phyloP scores from a whole-genome alignment of 768 basidiomycete species.

The Pisolithus albus region DNA sequence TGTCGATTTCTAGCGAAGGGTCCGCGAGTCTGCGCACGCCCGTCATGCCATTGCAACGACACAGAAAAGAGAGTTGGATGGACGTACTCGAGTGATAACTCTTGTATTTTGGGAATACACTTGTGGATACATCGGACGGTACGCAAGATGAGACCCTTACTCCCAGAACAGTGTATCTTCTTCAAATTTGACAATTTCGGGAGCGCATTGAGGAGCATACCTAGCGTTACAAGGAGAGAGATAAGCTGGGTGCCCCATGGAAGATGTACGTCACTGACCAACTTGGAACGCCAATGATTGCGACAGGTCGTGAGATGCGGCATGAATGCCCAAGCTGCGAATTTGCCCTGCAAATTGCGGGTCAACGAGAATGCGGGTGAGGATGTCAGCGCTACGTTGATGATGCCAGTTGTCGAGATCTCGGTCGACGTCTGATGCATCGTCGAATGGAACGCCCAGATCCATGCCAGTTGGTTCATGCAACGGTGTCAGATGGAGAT shows the following conservation, averaged over 20 bases:
- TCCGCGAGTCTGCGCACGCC: constrained; percentile 26
- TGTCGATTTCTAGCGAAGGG: constrained; percentile 37
- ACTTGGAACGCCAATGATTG: constrained; percentile 58
- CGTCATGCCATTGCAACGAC: neutral
- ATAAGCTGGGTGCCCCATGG: neutral
- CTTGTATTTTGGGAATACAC: constrained; percentile 45
- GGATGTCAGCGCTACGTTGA: constrained; percentile 63
- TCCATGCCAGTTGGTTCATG: constrained; percentile 19
- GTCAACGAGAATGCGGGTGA: constrained; percentile 60
- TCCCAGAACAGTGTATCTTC: constrained; percentile 55
- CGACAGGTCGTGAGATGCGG: constrained; percentile 40
- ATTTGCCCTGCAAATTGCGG: constrained; percentile 51
- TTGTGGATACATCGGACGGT: constrained; percentile 49
- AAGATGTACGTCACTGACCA: constrained; percentile 30
- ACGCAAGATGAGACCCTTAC: constrained; percentile 44
- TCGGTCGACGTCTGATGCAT: constrained; percentile 10
- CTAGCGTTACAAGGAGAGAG: constrained; percentile 23
- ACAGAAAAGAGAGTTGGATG: neutral
- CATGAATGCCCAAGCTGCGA: constrained; percentile 52
- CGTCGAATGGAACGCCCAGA: constrained; percentile 4
- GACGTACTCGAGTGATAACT: constrained; percentile 49
- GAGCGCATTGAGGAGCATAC: constrained; percentile 64
- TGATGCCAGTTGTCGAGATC: constrained; percentile 43
- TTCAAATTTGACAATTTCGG: constrained; percentile 55
- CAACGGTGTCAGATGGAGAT: constrained; percentile 50